A percentile compares a stretch with the other conserved stretches of the same genome.
These are phyloP conservation scores for Sphaerostilbella broomeana DNA, from an alignment of 2,329 filamentous ascomycete species.

Conservation along the genomic window DNA sequence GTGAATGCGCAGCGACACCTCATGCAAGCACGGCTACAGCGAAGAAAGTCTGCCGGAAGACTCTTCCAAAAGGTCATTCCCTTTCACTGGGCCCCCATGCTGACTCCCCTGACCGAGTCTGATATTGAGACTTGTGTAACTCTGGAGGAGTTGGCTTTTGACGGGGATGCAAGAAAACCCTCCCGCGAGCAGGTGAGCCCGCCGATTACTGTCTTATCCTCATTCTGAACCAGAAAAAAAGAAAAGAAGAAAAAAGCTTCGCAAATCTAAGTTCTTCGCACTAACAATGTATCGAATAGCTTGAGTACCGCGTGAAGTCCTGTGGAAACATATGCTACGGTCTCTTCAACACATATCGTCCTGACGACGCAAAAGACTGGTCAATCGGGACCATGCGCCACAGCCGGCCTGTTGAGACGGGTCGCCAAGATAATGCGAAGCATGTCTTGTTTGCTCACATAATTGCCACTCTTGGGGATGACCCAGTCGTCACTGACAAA, in stretches of 20 bases:
- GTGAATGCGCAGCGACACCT: conserved; percentile 33
- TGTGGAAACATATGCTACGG: conserved; percentile 64
- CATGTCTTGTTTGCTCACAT: conserved; percentile 70
- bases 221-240: no score
- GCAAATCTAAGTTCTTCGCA: no score
- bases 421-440: conserved; percentile 22
- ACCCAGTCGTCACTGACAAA: conserved; percentile 59
- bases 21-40: conserved; percentile 33
- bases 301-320: conserved; percentile 27
- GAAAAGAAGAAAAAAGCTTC: no score
- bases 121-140: conserved; percentile 55
- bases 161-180: conserved; percentile 42
- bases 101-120: conserved; percentile 62
- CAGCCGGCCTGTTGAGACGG: conserved; percentile 51
- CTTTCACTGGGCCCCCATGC: conserved; percentile 54
- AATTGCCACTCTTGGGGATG: conserved; percentile 64
- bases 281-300: no score
- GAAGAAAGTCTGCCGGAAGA: conserved; percentile 24
- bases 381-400: conserved; percentile 44
- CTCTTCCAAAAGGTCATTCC: conserved; percentile 39
- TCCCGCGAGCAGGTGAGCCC: conserved; percentile 47
- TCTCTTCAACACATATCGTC: conserved; percentile 62
- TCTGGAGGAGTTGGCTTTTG: conserved; percentile 50
- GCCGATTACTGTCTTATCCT: no score
- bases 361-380: conserved; percentile 40